Evolutionary conservation across 768 basidiomycete genomes (phyloP), one percentile per base, ranked within the genome.

Genomic region (Phylloporus sp.): DNA sequence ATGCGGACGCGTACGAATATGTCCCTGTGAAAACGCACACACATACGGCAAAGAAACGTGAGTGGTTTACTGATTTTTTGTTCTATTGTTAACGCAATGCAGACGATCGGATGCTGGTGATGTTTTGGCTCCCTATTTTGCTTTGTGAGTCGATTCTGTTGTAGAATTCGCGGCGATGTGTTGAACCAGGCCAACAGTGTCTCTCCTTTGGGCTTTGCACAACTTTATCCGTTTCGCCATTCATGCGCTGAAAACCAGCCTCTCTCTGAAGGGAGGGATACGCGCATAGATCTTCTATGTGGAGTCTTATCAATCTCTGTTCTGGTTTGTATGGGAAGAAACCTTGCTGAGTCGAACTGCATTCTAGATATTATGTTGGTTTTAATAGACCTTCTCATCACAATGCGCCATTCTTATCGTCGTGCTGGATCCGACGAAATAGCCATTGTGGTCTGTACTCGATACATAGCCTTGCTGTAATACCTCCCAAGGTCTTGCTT

Each of bases 61-160:
- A 62, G 76, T 42, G 35, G 24, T n/a, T 20, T 18, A 20, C 34
- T 31, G 2, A 35, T 16, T 27, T 36, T 28, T 34, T 27, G 50
- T 26, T 4, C 22, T 28, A 12, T 9, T 50, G 22, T 24, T 63
- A 23, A 49, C 47, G 47, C 26, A 52, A 13, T 54, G 16, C 52
- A 91, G 88, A 86, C 70, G 90, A 93, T 65, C 84, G 82, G 36
- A 93, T 93, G 90, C 79, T 93, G 41, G 62, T 89, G 31, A 64
- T 86, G 36, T 93, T 93, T 74, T 93, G 90, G 90, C 75, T 93
- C 59, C 90, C 90, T 16, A 88, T 92, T 61, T 74, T 93, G 9
- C 68, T 91, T 53, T 69, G 89, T 92, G 60, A 73, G 88, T 82
- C 10, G 28, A n/a, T 27, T 48, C 18, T 40, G 16, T 9, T 39